phyloP scores from a whole-genome alignment of 2,329 filamentous ascomycete genomes.

The Colletotrichum musae region DNA sequence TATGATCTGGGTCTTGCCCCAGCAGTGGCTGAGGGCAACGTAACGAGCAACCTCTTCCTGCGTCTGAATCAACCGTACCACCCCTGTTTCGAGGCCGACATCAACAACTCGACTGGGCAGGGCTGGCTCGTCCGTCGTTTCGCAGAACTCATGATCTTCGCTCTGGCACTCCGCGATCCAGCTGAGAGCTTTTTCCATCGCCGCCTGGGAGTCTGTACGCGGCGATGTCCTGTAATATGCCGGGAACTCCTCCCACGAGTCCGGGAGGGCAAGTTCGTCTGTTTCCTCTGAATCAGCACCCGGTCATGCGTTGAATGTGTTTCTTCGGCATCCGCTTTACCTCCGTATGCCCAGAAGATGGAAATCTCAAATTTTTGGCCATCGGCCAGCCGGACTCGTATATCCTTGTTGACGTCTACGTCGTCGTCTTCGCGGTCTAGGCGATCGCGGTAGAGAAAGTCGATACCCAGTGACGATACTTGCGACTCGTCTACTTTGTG shows the following conservation, averaged over 20 bases:
- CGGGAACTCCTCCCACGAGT: conserved; percentile 2
- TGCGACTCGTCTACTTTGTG: not conserved
- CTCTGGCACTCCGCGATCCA: conserved; percentile 4
- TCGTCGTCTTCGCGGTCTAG: not conserved
- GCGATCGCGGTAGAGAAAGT: not conserved
- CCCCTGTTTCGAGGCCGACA: not conserved
- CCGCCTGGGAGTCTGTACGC: conserved; percentile 4
- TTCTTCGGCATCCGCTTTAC: no score
- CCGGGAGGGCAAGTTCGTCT: not conserved
- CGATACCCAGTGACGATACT: not conserved
- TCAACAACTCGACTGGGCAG: conserved; percentile 2
- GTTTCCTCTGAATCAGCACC: not conserved
- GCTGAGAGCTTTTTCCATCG: not conserved
- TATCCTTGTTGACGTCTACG: conserved; percentile 8
- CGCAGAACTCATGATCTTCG: not conserved
- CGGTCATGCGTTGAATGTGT: no score
- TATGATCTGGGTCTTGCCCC: conserved; percentile 18
- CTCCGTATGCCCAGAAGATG: not conserved
- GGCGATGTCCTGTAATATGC: not conserved
- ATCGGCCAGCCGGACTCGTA: conserved; percentile 2
- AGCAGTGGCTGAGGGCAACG: conserved; percentile 33
- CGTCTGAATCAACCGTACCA: not conserved
- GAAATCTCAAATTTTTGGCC: conserved; percentile 3
- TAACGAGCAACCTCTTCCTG: not conserved
- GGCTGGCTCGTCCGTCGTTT: not conserved